Evolutionary conservation across 208 protist species (phyloP).

Genomic region (Sergeia podlipaevii): DNA sequence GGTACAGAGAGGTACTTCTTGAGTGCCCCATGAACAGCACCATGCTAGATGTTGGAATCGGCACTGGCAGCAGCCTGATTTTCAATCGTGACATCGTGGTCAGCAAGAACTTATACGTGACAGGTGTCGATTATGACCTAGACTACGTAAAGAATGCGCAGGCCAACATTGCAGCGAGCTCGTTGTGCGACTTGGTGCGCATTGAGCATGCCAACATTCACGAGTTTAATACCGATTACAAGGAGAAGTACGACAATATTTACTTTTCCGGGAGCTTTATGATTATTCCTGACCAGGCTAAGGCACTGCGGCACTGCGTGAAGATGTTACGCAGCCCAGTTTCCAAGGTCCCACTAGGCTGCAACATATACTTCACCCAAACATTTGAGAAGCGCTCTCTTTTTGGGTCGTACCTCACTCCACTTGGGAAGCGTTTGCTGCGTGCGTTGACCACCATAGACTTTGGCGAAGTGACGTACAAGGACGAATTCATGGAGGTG

Average conservation of each 20-base stretch:
- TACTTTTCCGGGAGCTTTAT: slow-evolving; percentile 87
- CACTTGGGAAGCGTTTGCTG: slow-evolving; percentile 53
- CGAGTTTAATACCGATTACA: slow-evolving; percentile 47
- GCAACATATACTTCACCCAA: slow-evolving; percentile 77
- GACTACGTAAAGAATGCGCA: slow-evolving; percentile 57
- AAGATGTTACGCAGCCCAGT: slow-evolving; percentile 55
- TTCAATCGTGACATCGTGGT: slow-evolving; percentile 69
- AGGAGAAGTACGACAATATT: slow-evolving; percentile 53
- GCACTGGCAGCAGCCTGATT: slow-evolving; percentile 72
- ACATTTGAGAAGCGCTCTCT: slow-evolving; percentile 68
- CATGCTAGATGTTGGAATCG: slow-evolving; percentile 77
- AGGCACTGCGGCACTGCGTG: slow-evolving; percentile 56
- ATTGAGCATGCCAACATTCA: slow-evolving; percentile 63
- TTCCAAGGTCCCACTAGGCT: slow-evolving; percentile 27
- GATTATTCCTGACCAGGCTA: slow-evolving; percentile 52
- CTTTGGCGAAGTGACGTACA: slow-evolving; percentile 82
- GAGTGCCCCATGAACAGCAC: slow-evolving; percentile 45
- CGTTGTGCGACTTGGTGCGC: slow-evolving; percentile 30
- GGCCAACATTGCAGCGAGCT: slow-evolving; percentile 32
- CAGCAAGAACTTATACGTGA: slow-evolving; percentile 64
- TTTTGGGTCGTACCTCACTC: slow-evolving; percentile 48
- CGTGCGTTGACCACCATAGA: slow-evolving; percentile 67
- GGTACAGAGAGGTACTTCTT: slow-evolving; percentile 77
- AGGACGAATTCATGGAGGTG: slow-evolving; percentile 57
- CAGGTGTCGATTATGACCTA: slow-evolving; percentile 66